Conservation (phyloP, 192 early-diverging fungal genomes). For the Umbelopsis isabellina region DNA sequence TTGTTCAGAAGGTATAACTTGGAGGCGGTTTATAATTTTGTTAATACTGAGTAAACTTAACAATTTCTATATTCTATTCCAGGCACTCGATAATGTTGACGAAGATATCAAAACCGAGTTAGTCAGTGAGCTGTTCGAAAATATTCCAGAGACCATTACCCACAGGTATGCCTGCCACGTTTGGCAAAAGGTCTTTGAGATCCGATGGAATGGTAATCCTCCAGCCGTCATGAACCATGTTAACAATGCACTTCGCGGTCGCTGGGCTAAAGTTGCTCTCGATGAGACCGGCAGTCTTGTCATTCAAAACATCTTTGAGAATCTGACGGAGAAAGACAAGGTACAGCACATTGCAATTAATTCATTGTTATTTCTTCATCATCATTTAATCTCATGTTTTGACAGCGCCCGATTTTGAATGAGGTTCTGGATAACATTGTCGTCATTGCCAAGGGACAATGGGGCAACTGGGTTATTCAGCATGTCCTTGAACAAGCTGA, state of each 20-base stretch:
- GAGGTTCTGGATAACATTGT: slow-evolving; percentile 65
- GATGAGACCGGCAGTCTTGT: slow-evolving; percentile 80
- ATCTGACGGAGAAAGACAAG: slow-evolving; percentile 67
- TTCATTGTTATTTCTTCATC: not conserved
- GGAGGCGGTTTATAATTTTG: not conserved
- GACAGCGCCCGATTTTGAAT: slow-evolving; percentile 57
- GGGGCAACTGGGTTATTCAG: slow-evolving; percentile 86
- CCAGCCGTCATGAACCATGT: slow-evolving; percentile 64
- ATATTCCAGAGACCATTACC: slow-evolving; percentile 71
- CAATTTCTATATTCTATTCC: not conserved
- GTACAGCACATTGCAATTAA: slow-evolving; percentile 18
- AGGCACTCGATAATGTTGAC: slow-evolving; percentile 67
- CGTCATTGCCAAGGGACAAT: slow-evolving; percentile 73
- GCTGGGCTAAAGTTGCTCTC: slow-evolving; percentile 70
- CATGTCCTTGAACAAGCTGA: slow-evolving; percentile 70
- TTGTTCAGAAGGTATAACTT: slow-evolving; percentile 66
- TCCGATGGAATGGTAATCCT: slow-evolving; percentile 55
- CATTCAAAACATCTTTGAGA: slow-evolving; percentile 80
- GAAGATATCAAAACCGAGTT: slow-evolving; percentile 60
- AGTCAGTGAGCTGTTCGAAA: slow-evolving; percentile 63
- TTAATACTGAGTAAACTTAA: not conserved
- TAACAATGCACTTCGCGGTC: slow-evolving; percentile 56
- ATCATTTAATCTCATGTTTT: not conserved
- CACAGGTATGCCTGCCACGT: slow-evolving; percentile 81
- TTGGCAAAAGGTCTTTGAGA: slow-evolving; percentile 81